Evolutionary conservation across 2,329 filamentous ascomycete genomes (phyloP).

Genomic region (Cladosporium sp.): DNA sequence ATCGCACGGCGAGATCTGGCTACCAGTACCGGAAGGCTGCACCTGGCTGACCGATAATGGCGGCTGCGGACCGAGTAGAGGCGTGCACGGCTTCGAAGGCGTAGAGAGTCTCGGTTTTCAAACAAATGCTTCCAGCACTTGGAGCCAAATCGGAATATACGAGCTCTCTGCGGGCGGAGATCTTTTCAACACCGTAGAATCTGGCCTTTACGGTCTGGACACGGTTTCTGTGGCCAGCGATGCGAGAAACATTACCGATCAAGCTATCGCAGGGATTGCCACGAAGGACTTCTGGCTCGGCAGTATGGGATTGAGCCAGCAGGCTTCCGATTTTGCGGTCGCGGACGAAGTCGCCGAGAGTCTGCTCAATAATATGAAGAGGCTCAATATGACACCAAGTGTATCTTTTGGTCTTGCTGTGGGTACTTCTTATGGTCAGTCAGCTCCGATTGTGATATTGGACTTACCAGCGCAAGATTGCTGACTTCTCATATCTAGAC

Average conservation of each 20-base stretch:
- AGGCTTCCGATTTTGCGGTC: slow-evolving; percentile 33
- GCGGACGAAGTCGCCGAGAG: slow-evolving; percentile 27
- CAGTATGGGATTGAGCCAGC: slow-evolving; percentile 29
- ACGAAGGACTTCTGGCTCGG: slow-evolving; percentile 33
- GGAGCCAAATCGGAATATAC: slow-evolving; percentile 28
- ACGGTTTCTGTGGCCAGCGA: slow-evolving; percentile 24
- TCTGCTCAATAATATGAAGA: slow-evolving; percentile 21
- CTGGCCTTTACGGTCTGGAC: slow-evolving; percentile 35
- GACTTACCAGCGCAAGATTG: background rate
- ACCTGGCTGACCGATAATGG: slow-evolving; percentile 21
- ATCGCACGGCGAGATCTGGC: slow-evolving; percentile 30
- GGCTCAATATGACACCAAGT: slow-evolving; percentile 27
- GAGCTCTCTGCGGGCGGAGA: slow-evolving; percentile 23
- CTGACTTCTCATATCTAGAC: background rate
- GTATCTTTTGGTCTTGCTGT: slow-evolving; percentile 34
- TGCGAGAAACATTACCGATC: slow-evolving; percentile 22
- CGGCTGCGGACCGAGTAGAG: slow-evolving; percentile 15
- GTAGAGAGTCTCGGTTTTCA: slow-evolving; percentile 25
- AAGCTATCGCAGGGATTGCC: slow-evolving; percentile 32
- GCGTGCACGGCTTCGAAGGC: slow-evolving; percentile 35
- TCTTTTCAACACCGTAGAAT: slow-evolving; percentile 45
- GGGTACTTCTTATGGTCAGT: slow-evolving; percentile 24
- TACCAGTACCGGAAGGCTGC: slow-evolving; percentile 30
- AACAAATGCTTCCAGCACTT: slow-evolving; percentile 28
- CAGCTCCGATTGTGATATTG: background rate